phyloP scores from a whole-genome alignment of 257 asterid genomes.

The Petunia axillaris region DNA sequence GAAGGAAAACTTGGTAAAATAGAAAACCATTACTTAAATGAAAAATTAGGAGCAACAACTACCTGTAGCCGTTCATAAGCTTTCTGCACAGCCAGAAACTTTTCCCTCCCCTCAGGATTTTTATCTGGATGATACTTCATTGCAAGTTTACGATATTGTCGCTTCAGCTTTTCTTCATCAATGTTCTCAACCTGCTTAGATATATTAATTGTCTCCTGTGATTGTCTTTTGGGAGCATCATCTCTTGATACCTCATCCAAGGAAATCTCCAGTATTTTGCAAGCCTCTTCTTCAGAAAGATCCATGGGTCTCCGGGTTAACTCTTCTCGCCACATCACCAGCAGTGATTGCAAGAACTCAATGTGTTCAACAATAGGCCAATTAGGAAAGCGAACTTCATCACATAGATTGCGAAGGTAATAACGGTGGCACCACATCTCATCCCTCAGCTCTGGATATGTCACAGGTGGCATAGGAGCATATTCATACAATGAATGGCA shows the following conservation, averaged over 20 bases:
- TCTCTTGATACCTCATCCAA: slow-evolving; percentile 90
- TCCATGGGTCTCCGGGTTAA: slow-evolving; percentile 98
- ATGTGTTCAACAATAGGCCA: slow-evolving; percentile 99
- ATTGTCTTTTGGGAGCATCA: slow-evolving; percentile 62
- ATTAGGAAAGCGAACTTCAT: slow-evolving; percentile 93
- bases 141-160: slow-evolving; percentile 96
- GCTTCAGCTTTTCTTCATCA: slow-evolving; percentile 98
- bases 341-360: slow-evolving; percentile 93
- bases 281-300: slow-evolving; percentile 98
- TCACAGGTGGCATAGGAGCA: slow-evolving; percentile 99
- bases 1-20: background rate
- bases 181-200: slow-evolving; percentile 85
- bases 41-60: slow-evolving; percentile 29
- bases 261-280: slow-evolving; percentile 90
- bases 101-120: slow-evolving; percentile 98
- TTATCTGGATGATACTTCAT: slow-evolving; percentile 99
- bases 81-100: slow-evolving; percentile 95
- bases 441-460: slow-evolving; percentile 94
- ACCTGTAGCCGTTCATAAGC: slow-evolving; percentile 99
- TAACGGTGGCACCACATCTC: slow-evolving; percentile 99
- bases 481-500: slow-evolving; percentile 92
- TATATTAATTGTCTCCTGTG: slow-evolving; percentile 60
- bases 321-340: slow-evolving; percentile 99
- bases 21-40: background rate
- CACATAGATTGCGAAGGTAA: slow-evolving; percentile 90